Evolutionary conservation across 352 stramenopile genomes (phyloP).

Genomic region (Phytophthora crassamura): DNA sequence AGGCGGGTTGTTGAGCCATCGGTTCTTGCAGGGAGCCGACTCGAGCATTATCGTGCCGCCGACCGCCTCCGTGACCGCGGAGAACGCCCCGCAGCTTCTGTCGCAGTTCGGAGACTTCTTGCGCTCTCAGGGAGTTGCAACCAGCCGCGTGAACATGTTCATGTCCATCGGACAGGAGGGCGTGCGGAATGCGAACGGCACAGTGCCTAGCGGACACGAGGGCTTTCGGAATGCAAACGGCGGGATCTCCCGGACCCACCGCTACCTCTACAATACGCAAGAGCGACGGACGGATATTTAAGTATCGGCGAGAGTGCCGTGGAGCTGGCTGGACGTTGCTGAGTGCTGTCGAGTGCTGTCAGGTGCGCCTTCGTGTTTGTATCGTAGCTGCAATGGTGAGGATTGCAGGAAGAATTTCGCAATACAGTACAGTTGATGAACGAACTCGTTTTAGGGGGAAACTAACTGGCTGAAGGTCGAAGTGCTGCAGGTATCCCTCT

Average conservation of each 20-base stretch:
- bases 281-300: slow-evolving; percentile 76
- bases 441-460: neutral
- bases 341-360: too few relatives aligned
- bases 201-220: slow-evolving; percentile 50
- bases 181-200: slow-evolving; percentile 4
- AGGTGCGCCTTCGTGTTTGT: slow-evolving; percentile 18
- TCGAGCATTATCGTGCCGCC: slow-evolving; percentile 28
- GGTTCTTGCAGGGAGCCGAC: slow-evolving; percentile 65
- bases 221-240: slow-evolving; percentile 32
- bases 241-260: slow-evolving; percentile 14
- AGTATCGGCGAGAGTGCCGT: slow-evolving; percentile 6
- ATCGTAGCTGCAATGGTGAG: slow-evolving; percentile 19
- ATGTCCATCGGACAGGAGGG: slow-evolving; percentile 55
- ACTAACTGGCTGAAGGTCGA: too few relatives aligned
- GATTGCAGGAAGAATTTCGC: slow-evolving; percentile 13
- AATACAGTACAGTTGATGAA: slow-evolving; percentile 15
- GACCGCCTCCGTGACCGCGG: slow-evolving; percentile 45
- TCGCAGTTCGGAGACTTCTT: slow-evolving; percentile 57
- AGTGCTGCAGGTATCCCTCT: too few relatives aligned
- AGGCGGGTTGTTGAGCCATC: slow-evolving; percentile 81
- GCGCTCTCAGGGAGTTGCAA: slow-evolving; percentile 53
- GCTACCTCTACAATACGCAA: slow-evolving; percentile 67
- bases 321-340: slow-evolving; percentile 9
- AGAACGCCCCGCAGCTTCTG: slow-evolving; percentile 51
- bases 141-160: slow-evolving; percentile 56